These are phyloP conservation scores for Rhododendron mucronatum DNA, from an alignment of 148 eudicot genomes.

Conservation along the genomic window DNA sequence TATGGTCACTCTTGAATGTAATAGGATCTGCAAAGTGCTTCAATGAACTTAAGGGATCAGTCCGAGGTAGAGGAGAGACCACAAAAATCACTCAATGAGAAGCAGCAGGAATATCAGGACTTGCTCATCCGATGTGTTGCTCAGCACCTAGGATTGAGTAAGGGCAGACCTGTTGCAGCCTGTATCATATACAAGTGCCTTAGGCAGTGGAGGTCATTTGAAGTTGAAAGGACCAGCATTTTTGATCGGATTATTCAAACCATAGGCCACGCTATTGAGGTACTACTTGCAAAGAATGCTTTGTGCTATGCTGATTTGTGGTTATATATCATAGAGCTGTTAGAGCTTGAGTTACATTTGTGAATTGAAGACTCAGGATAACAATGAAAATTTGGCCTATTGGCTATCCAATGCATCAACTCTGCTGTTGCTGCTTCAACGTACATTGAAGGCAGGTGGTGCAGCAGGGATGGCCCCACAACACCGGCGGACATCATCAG, in stretches of 20 bases:
- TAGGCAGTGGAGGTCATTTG: conserved; percentile 87
- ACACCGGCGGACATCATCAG: conserved; percentile 60
- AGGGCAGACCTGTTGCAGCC: conserved; percentile 80
- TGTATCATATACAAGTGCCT: conserved; percentile 90
- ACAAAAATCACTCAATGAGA: conserved; percentile 81
- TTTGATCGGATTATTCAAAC: conserved; percentile 81
- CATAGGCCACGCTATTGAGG: conserved; percentile 84
- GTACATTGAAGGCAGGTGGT: conserved; percentile 68
- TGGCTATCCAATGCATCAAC: conserved; percentile 87
- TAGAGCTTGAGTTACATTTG: conserved; percentile 14
- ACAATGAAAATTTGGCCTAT: conserved; percentile 69
- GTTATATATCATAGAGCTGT: not conserved
- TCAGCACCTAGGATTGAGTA: conserved; percentile 78
- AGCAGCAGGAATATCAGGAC: conserved; percentile 88
- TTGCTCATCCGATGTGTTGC: conserved; percentile 85
- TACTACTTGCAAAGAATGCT: conserved; percentile 15
- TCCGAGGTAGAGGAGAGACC: conserved; percentile 66
- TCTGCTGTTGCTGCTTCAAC: conserved; percentile 71
- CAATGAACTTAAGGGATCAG: conserved; percentile 52
- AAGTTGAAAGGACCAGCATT: conserved; percentile 85
- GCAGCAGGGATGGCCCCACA: conserved; percentile 68
- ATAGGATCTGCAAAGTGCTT: conserved; percentile 61
- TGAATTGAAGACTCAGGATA: conserved; percentile 66
- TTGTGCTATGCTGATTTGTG: conserved; percentile 2
- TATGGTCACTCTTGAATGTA: conserved; percentile 16